Evolutionary conservation across 371 early-diverging fungal species (phyloP).

Genomic region (Circinella umbellata): DNA sequence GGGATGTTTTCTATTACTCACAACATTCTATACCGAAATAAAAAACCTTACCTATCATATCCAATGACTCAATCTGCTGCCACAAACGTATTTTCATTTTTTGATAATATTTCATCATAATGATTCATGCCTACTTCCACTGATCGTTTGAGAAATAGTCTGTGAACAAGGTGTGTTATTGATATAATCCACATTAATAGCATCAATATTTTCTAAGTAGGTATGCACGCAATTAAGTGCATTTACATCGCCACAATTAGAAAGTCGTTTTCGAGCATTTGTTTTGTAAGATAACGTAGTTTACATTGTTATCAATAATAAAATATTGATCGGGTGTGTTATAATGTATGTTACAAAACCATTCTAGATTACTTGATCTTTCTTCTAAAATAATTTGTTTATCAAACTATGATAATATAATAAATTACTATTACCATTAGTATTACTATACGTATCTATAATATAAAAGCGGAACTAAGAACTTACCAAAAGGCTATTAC

Average conservation of each 20-base stretch:
- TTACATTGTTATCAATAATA: conserved; percentile 67
- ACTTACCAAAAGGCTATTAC: too few relatives aligned
- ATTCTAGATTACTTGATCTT: conserved; percentile 68
- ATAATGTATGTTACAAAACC: conserved; percentile 70
- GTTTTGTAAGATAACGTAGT: conserved; percentile 81
- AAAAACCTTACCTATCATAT: conserved; percentile 44
- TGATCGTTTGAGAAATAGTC: too few relatives aligned
- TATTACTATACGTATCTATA: too few relatives aligned
- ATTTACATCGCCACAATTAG: conserved; percentile 90
- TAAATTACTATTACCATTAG: too few relatives aligned
- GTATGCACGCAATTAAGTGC: conserved; percentile 88
- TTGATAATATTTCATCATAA: conserved; percentile 20
- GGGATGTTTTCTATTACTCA: too few relatives aligned
- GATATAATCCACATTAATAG: conserved; percentile 72
- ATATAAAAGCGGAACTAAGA: too few relatives aligned
- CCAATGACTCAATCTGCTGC: conserved; percentile 44
- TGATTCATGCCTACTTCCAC: not conserved
- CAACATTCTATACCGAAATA: too few relatives aligned
- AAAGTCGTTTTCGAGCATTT: conserved; percentile 38
- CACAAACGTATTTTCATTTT: conserved; percentile 23
- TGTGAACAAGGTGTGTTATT: conserved; percentile 35
- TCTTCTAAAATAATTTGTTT: conserved; percentile 51
- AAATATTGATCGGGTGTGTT: conserved; percentile 90
- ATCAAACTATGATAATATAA: conserved; percentile 15
- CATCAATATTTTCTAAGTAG: conserved; percentile 80